Evolutionary conservation across 139 green algal species (phyloP).

Genomic region (Micromonas commoda): DNA sequence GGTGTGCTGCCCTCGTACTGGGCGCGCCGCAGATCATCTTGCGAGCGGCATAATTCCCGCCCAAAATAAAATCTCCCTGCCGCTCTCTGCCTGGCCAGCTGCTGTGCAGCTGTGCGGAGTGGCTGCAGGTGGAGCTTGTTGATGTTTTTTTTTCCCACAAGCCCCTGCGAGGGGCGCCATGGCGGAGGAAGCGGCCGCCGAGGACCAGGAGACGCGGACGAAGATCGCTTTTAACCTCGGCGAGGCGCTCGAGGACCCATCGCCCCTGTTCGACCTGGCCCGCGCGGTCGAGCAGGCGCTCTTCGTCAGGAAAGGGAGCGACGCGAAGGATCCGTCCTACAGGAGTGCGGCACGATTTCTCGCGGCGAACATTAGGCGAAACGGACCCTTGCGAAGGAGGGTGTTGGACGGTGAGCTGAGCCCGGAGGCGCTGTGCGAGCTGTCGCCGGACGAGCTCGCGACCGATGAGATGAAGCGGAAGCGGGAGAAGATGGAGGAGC

Average conservation of each 20-base stretch:
- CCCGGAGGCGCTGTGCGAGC: neutral
- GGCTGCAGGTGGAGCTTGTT: too few species aligned
- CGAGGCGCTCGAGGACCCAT: neutral
- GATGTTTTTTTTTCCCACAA: too few species aligned
- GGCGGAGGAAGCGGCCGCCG: too few species aligned
- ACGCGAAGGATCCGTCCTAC: neutral
- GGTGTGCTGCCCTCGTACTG: too few species aligned
- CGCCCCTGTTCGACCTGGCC: neutral
- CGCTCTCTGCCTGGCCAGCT: too few species aligned
- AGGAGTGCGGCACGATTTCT: neutral
- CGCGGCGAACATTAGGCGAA: neutral
- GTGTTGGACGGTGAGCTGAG: neutral
- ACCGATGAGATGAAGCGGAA: neutral
- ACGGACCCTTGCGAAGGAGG: neutral
- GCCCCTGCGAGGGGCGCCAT: too few species aligned
- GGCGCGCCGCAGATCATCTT: too few species aligned
- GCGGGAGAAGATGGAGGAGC: neutral
- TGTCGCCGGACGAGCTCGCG: neutral
- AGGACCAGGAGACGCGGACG: neutral
- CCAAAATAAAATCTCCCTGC: too few species aligned
- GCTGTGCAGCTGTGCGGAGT: too few species aligned
- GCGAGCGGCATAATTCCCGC: too few species aligned
- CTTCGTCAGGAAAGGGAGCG: neutral
- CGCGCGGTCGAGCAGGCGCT: neutral
- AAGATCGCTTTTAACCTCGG: neutral